Base-by-base conservation (phyloP, 768 basidiomycete genomes). In the Trametes villosa region DNA sequence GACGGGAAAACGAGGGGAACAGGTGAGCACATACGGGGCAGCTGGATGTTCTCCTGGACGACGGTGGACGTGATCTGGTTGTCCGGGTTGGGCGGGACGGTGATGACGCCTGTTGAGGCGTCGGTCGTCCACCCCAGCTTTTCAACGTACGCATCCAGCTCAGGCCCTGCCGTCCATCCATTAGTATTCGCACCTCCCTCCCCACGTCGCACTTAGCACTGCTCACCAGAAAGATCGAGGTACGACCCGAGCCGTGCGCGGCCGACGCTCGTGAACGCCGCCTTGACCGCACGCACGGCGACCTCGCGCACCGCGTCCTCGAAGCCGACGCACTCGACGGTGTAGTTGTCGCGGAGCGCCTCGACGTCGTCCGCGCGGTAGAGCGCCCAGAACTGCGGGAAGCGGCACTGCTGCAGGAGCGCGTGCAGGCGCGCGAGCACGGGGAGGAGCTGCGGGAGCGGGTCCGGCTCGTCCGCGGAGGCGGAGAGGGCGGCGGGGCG, bases 1-100 rank as follows among this genome's bases (percentile, higher is more conserved):
- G 53, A 65, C 30, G 20, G 44, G 24, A 60, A 65, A 30, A n/a
- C 51, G 44, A 12, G 9, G 53, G 26, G 46, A 51, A 18, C 27
- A 9, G 57, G 62, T 24, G 38, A 15, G 22, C 9, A 80, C 92
- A 65, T 76, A 93, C 92, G 92, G 59, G 87, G 84, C 63, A 94
- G 78, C 71, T 86, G 88, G 68, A 94, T 87, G 66, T 80, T 84
- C 74, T 94, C 92, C 72, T 91, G 91, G 26, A 93, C 88, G 49
- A 94, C 82, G 0, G 90, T 89, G 0, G 92, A 89, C 68, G 90
- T 87, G 66, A 94, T 91, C 68, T 92, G 91, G 73, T 94, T 94
- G 74, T 94, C 92, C 15, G 89, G 88, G 73, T 94, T 94, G 44
- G 86, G 82, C 24, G 93, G 92, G 55, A 94, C 78, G 17, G 74